Base-by-base conservation (phyloP, 2,329 filamentous ascomycete genomes). In the Diaporthe citrichinensis region DNA sequence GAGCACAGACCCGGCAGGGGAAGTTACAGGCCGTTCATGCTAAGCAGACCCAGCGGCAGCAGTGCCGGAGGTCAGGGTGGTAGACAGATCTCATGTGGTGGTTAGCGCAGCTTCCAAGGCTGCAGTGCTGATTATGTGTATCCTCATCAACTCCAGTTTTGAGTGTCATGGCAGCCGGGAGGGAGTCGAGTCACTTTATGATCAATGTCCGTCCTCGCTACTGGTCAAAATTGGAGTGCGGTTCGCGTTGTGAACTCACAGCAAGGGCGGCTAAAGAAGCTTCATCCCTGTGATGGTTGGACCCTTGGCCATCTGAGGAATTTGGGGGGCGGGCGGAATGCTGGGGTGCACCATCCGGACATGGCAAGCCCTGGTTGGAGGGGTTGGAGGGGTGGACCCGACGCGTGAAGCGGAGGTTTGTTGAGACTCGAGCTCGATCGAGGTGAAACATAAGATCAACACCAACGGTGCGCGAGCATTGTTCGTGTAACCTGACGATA, bases 371-470 rank as follows among this genome's bases (percentile, higher is more conserved):
- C 46, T 67, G 62, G 62, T 51, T 51, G 28, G 6, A 51, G 12
- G 59, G 15, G 59, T 14, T n/a, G 41, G 61, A 46, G 28, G 61
- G 44, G 44, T 34, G 62, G 62, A 39, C 14, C 31, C 62, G 31
- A 39, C 28, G 25, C 44, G 12, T 51, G 44, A 67, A 36, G 44
- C 41, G 25, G 31, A 51, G 62, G 62, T 39, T 68, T 53, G 62
- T 68, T 68, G 62, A 68, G 62, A 49, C 62, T 68, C 31, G 46
- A 51, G 62, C 62, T 68, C 46, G 62, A 53, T 34, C 46, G 46
- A 68, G 62, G 44, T 68, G 46, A 68, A 51, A 68, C 62, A 51
- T 46, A 34, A 25, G 62, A 68, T 36, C 46, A 53, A 36, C 25
- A 23, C 25, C 62, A 53, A 36, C 31, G 62, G 12, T 53, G 61